Conservation (phyloP, 2,329 filamentous ascomycete genomes). For the Monilinia laxa region DNA sequence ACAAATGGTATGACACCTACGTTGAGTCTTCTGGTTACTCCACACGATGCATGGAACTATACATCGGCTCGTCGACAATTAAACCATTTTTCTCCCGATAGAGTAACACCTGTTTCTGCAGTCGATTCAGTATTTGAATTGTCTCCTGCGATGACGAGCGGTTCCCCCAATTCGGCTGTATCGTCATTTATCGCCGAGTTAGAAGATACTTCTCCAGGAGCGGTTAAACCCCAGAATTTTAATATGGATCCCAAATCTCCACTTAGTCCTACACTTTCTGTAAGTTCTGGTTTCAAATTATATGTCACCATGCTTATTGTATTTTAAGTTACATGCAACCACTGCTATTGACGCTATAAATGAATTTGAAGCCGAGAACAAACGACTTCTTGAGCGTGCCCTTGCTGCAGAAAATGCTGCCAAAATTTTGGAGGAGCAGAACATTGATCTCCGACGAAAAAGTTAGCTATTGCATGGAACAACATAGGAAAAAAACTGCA, state of each 20-base stretch:
- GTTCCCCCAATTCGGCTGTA: conserved; percentile 28
- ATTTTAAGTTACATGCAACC: conserved; percentile 12
- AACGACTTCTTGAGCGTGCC: conserved; percentile 23
- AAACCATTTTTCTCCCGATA: conserved; percentile 29
- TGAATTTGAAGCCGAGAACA: conserved; percentile 22
- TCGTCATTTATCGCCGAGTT: conserved; percentile 34
- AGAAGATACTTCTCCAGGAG: conserved; percentile 34
- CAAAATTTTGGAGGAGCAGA: conserved; percentile 31
- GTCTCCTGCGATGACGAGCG: conserved; percentile 21
- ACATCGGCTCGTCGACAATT: conserved; percentile 26
- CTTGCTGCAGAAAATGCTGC: conserved; percentile 34
- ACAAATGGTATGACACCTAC: conserved; percentile 14
- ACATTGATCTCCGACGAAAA: conserved; percentile 30
- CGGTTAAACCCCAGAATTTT: background rate
- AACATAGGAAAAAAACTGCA: conserved; percentile 30
- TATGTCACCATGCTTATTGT: background rate
- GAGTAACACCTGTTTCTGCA: conserved; percentile 29
- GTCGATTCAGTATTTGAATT: conserved; percentile 36
- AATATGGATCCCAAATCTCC: conserved; percentile 6
- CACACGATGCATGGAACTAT: conserved; percentile 30
- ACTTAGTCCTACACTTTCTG: conserved; percentile 17
- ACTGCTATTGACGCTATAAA: conserved; percentile 23
- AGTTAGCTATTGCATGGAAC: conserved; percentile 29
- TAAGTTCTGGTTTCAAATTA: background rate
- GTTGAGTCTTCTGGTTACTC: conserved; percentile 27